Evolutionary conservation across 2,329 filamentous ascomycete genomes (phyloP), one percentile per base, ranked within the genome.

Genomic region (Penicillium vulpinum): DNA sequence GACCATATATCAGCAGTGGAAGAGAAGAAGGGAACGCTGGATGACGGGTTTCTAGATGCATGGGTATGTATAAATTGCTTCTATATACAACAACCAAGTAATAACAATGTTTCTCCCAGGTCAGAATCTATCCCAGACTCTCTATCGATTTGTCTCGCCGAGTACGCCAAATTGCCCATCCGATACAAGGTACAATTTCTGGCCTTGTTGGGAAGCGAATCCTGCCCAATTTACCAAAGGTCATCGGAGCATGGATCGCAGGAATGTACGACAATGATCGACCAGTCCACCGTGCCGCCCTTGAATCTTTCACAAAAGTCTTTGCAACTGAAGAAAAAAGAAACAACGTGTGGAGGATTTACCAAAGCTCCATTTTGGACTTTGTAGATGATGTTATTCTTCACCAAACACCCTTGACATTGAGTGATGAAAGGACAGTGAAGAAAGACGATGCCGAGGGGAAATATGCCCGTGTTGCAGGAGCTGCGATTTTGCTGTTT

Each of bases 131-230:
- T 71, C 91, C 94, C 51, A 89, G 92, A 58, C 84, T 88, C 35
- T 94, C 93, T 18, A 95, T 97, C 76, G 93, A 97, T 73, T 91
- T 90, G 71, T 87, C 90, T 45, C 88, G 92, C 47, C 85, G 90
- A 58, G 93, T 97, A 33, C 90, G 94, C 61, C 92, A 97, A 74
- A 83, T 94, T 41, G 85, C 92, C 18, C 93, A 97, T 71, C 80
- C 77, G 11, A 73, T 96, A 24, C 92, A 95, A 67, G 86, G 86
- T 29, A 77, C 80, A 24, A 78, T 88, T 36, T 81, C 83, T 41
- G 75, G 76, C 8, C 78, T 81, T 28, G 80, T 80, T 51, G 89
- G 91, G 47, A 96, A 94, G 79, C 86, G 92, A 59, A 90, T 96
- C 77, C 91, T 91, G 60, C 90, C 85, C 61, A 83, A 88, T 65